Conservation (phyloP, 139 green algal species). For the Chlamydomonas schloesseri region DNA sequence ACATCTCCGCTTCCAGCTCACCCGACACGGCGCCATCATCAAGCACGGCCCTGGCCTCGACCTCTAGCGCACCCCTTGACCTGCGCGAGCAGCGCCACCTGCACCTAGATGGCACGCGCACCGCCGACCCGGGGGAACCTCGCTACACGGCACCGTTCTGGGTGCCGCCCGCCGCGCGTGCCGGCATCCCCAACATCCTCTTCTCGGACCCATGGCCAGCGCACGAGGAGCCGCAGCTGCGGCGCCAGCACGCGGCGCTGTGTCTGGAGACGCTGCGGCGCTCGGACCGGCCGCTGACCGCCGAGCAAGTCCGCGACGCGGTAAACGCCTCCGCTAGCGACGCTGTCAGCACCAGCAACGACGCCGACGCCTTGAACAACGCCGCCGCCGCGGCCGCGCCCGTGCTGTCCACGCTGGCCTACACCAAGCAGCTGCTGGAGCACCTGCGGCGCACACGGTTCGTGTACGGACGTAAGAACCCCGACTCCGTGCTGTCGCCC, state of each 20-base stretch:
- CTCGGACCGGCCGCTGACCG: not conserved
- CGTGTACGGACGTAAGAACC: conserved; percentile 44
- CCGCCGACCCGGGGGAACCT: conserved; percentile 20
- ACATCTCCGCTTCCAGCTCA: too few relatives aligned
- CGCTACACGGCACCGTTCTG: conserved; percentile 41
- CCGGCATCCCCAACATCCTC: conserved; percentile 5
- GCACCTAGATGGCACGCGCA: not conserved
- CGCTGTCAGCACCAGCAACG: not conserved
- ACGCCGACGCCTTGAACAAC: not conserved
- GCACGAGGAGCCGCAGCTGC: conserved; percentile 11
- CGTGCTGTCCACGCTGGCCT: conserved; percentile 2
- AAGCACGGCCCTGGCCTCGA: not conserved
- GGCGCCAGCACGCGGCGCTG: not conserved
- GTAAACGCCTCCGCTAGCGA: not conserved
- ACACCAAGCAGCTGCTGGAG: conserved; percentile 40
- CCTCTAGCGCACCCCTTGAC: not conserved
- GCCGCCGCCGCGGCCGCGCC: not conserved
- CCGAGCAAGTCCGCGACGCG: conserved; percentile 8
- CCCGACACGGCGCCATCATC: too few relatives aligned
- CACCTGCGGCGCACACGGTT: conserved; percentile 36
- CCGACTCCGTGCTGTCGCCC: not conserved
- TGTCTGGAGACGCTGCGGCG: not conserved
- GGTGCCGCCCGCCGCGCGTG: not conserved
- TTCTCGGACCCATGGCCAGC: conserved; percentile 35
- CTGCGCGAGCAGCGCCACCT: not conserved